Conservation (phyloP, 2,329 filamentous ascomycete genomes). For the Berkeleyomyces rouxiae region DNA sequence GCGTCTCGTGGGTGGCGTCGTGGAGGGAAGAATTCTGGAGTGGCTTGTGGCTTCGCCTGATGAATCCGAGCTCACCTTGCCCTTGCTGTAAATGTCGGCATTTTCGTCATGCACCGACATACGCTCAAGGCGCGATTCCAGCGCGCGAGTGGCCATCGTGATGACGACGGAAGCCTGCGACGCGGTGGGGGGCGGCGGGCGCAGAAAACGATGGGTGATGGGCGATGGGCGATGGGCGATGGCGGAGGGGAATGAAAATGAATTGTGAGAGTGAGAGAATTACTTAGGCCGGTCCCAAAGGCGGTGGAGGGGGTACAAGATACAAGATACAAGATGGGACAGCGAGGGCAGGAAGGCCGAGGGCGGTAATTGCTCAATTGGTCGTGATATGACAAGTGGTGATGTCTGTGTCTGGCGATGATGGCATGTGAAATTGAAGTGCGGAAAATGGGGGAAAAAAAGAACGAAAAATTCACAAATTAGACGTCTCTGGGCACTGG, state of each 20-base stretch:
- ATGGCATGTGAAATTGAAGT: neutral
- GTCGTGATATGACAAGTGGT: neutral
- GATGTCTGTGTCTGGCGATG: neutral
- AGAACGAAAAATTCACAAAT: neutral
- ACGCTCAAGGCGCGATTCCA: constrained; percentile 80
- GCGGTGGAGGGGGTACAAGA: neutral
- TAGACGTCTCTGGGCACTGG: neutral
- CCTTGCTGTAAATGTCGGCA: constrained; percentile 49
- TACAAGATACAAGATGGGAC: neutral
- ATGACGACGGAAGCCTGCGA: constrained; percentile 11
- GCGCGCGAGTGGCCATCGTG: constrained; percentile 53
- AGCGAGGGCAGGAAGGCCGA: neutral
- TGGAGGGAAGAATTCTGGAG: neutral
- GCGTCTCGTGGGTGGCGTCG: constrained; percentile 1
- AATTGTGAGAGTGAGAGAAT: neutral
- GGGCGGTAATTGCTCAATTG: neutral
- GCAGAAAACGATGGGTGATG: too few species aligned
- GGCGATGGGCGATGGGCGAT: neutral
- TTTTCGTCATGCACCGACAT: constrained; percentile 85
- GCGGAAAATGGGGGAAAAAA: neutral
- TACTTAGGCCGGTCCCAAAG: neutral
- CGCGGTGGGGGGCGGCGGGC: neutral
- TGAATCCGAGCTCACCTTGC: constrained; percentile 45
- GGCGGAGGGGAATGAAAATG: neutral
- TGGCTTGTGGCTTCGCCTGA: neutral